Base-by-base conservation (phyloP, 1,284 basidiomycete species). In the Ganoderma multipileum region DNA sequence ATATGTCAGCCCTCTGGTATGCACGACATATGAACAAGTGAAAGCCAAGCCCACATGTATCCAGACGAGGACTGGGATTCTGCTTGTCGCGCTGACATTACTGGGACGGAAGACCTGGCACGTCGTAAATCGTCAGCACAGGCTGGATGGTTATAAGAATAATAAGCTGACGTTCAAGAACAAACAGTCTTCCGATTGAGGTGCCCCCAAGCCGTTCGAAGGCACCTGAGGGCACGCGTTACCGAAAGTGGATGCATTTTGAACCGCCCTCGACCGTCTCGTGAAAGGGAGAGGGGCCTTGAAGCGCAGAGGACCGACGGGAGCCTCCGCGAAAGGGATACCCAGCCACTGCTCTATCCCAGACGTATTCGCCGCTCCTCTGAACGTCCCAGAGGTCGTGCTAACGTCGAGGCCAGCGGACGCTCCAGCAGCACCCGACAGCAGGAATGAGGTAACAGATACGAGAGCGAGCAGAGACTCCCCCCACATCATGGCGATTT, bases 271-370 rank as follows among this genome's bases (percentile, higher is more conserved):
- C 6, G 73, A 77, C 5, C 80, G 72, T 11, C 74, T 75, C 11
- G 76, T 78, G 74, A 90, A 86, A 1, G 88, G 79, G 0, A 86
- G 79, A 2, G 92, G 91, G 33, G 87, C 84, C 70, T 85, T 86
- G 81, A 91, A 91, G 8, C 89, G 84, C 26, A 88, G 79, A 6
- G 71, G 38, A 0, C 87, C 87, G 5, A 86, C 73, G 0, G 89
- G 91, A 28, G 90, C 83, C 68, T 87, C 79, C 20, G 89, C 91
- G 71, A 86, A 94, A 0, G 89, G 91, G 58, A 94, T 87, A 1
- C 91, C 91, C 3, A 91, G 81, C 84, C 86, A 89, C 20, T 71
- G 71, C 9, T 89, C 86, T 5, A 83, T 84, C 14, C 82, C 83
- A 68, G 83, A 84, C 0, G 75, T 59, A 16, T 80, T 79, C 18